Conservation (phyloP, 345 rosid species). For the Salix suchowensis region DNA sequence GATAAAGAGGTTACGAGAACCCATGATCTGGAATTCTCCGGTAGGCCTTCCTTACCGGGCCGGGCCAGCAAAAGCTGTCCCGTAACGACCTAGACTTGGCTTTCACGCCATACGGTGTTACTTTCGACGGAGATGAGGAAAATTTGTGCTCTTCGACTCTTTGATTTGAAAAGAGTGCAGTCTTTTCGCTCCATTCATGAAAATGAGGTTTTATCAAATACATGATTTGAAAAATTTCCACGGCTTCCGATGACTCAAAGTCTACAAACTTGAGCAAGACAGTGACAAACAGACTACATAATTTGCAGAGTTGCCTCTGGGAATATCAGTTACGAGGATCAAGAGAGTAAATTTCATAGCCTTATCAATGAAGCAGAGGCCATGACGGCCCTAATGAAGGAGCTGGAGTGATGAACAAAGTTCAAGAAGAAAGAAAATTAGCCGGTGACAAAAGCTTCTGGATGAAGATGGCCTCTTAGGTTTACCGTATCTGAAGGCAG, state of each 20-base stretch:
- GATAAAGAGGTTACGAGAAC: constrained; percentile 1
- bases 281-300: constrained; percentile 22
- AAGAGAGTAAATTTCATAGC: neutral
- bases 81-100: constrained; percentile 4
- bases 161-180: constrained; percentile 29
- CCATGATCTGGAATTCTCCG: neutral
- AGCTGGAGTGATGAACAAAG: constrained; percentile 32
- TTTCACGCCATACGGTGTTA: constrained; percentile 34
- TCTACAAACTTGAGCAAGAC: constrained; percentile 1
- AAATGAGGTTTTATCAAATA: constrained; percentile 27
- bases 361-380: constrained; percentile 23
- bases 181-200: constrained; percentile 34
- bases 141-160: constrained; percentile 35
- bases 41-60: neutral
- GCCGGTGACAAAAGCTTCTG: constrained; percentile 29
- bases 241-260: neutral
- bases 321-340: neutral
- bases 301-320: constrained; percentile 21
- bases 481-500: constrained; percentile 38
- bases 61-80: neutral
- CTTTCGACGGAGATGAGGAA: constrained; percentile 43
- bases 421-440: constrained; percentile 28
- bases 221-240: constrained; percentile 21
- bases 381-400: constrained; percentile 22
- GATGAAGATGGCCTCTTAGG: constrained; percentile 26